phyloP scores from a whole-genome alignment of 1,139 yeast genomes.

The Petasospora rhodanensis region DNA sequence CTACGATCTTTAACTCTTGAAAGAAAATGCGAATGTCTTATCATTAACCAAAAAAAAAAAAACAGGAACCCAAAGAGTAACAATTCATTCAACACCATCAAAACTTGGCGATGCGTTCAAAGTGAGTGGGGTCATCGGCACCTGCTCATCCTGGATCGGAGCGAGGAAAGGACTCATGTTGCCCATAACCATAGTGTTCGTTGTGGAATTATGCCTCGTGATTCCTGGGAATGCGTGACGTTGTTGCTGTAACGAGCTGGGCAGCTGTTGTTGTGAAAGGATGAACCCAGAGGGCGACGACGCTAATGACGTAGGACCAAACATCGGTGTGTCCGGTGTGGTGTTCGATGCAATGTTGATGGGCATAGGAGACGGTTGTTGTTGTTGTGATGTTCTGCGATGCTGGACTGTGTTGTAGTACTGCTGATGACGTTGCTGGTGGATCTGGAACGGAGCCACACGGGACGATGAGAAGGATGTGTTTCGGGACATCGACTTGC shows the following conservation, averaged over 20 bases:
- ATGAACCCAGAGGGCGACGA: constrained; percentile 21
- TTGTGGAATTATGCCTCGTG: too few species aligned
- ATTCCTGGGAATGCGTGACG: constrained; percentile 15
- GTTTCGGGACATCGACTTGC: constrained; percentile 14
- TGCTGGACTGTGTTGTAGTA: constrained; percentile 6
- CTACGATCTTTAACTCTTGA: too few species aligned
- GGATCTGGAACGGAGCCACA: constrained; percentile 14
- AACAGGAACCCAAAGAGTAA: too few species aligned
- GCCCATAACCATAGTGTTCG: constrained; percentile 11
- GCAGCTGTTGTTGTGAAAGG: constrained; percentile 16
- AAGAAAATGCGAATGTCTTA: not conserved
- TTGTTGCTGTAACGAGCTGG: constrained; percentile 16
- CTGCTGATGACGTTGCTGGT: constrained; percentile 19
- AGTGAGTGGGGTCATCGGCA: constrained; percentile 24
- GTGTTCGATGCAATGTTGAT: constrained; percentile 11
- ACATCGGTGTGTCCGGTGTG: constrained; percentile 21
- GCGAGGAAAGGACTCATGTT: constrained; percentile 18
- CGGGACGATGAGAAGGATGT: constrained; percentile 17
- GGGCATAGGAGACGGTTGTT: constrained; percentile 7
- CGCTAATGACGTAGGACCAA: constrained; percentile 21
- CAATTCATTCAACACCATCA: constrained; percentile 1
- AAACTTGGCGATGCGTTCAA: constrained; percentile 4
- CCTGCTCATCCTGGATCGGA: constrained; percentile 15
- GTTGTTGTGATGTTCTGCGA: constrained; percentile 7
- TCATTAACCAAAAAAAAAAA: not conserved